These are phyloP conservation scores for Marchantia polymorpha DNA, from an alignment of 225 moss, liverwort and hornwort genomes.

Conservation along the genomic window DNA sequence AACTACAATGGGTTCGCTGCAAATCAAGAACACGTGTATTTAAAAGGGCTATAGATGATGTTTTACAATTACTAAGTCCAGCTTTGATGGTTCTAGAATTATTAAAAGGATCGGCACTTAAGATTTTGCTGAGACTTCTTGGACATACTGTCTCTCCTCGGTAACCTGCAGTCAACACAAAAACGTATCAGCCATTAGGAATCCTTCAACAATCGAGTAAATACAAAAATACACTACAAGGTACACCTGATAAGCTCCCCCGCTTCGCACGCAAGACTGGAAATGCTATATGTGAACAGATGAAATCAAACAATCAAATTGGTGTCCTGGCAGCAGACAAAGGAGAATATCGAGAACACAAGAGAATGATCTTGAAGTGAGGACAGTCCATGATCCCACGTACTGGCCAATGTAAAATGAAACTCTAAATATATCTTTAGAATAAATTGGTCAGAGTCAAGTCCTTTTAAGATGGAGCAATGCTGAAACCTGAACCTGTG, in stretches of 20 bases:
- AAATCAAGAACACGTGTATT: background rate
- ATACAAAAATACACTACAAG: background rate
- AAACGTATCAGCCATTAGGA: background rate
- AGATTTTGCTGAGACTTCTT: background rate
- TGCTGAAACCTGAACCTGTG: too few species aligned
- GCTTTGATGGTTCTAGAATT: background rate
- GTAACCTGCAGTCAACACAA: conserved; percentile 1
- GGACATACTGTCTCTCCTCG: background rate
- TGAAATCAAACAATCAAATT: background rate
- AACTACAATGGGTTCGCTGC: background rate
- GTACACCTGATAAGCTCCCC: background rate
- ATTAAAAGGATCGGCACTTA: background rate
- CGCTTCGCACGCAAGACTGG: background rate
- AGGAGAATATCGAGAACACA: too few species aligned
- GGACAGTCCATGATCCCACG: background rate
- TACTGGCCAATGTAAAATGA: background rate
- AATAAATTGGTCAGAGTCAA: background rate
- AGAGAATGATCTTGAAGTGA: too few species aligned
- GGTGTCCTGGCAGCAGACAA: background rate
- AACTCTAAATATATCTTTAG: background rate
- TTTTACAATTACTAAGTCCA: background rate
- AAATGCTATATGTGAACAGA: background rate
- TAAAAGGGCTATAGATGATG: background rate
- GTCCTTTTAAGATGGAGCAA: background rate
- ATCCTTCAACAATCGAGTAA: background rate